Evolutionary conservation across 352 stramenopile genomes (phyloP), one percentile per base, ranked within the genome.

Genomic region (Phytopythium helicoides): DNA sequence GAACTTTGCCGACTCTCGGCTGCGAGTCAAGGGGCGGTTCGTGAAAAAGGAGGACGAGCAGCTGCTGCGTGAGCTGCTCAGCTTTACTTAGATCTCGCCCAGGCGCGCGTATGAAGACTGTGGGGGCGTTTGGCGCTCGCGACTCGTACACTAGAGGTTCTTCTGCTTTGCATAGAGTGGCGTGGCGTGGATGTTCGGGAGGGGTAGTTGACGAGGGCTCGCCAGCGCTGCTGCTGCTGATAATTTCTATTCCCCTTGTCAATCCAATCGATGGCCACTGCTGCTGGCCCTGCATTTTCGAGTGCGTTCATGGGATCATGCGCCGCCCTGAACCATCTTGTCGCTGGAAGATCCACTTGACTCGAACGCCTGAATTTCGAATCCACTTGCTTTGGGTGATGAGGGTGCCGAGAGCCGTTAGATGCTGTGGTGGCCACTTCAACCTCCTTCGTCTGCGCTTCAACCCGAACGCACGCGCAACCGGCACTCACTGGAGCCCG

Each of bases 11-110:
- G 96, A 99, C 72, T 98, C 91, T 62, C 76, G 96, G 58, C 64
- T 99, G 55, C 78, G 96, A 34, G 96, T 99, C 9, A 98, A 99
- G 68, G 92, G 96, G 12, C 81, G 95, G 3, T 99, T 99, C 63
- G 95, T 99, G 16, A 98, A 98, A 59, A 99, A 99, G 57, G 95
- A 99, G 69, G 96, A 99, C 63, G 88, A 97, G 60, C 80, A 96
- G 52, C 54, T 97, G 48, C 62, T 97, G 63, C 81, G 87, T 11
- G 81, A 92, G 59, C 56, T 92, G 54, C 64, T 92, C 36, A 92
- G 81, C 51, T 89, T 92, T 58, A 92, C 81, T n/a, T 92, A 90
- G 66, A 52, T 21, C 39, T 46, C 21, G 7, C n/a, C 7, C 11
- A n/a, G 16, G 37, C 22, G 36, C 15, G 39, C 39, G 37, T n/a